Base-by-base conservation (phyloP, 2,329 filamentous ascomycete species). In the Monosporascus sp. region DNA sequence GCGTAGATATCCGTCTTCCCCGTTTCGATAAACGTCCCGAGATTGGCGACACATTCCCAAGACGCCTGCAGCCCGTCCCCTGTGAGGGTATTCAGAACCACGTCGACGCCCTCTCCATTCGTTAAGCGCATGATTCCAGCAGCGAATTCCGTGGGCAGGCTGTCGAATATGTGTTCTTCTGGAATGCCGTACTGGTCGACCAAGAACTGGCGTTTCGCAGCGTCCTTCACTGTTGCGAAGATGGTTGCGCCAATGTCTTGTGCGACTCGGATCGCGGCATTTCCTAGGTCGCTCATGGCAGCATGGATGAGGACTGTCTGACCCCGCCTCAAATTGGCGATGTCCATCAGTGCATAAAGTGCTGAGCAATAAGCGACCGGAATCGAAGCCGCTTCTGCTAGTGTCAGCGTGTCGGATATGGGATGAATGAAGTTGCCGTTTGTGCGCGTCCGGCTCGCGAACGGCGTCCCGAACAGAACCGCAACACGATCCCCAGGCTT, bases 351-450 rank as follows among this genome's bases (percentile, higher is more conserved):
- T n/a, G 58, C 55, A 44, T 66, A 59, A 28, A 59, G 60, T 6
- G 63, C 68, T 3, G 70, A 70, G 4, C 48, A 38, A 50, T 57
- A 68, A 5, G 59, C 58, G 5, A 65, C 20, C 0, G 66, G 64
- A 28, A 68, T 56, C 0, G 66, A 58, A 18, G 63, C 61, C 11
- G 62, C 66, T 17, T 59, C 54, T n/a, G 54, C 55, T 35, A 65
- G 57, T 8, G 26, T 14, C 49, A 59, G 47, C 4, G 35, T 35
- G 15, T 53, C 35, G 18, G 57, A 55, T 15, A 59, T 51, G 5
- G 1, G 37, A n/a, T 54, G 47, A 15, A 51, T 50, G 20, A 52
- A 20, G 18, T 56, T 45, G 15, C 54, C 54, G 24, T 58, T 49
- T 11, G 51, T 31, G 6, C 51, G 40, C 38, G 51, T 35, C 24